Conservation (phyloP, 129 eudicot species). For the Escallonia rubra region DNA sequence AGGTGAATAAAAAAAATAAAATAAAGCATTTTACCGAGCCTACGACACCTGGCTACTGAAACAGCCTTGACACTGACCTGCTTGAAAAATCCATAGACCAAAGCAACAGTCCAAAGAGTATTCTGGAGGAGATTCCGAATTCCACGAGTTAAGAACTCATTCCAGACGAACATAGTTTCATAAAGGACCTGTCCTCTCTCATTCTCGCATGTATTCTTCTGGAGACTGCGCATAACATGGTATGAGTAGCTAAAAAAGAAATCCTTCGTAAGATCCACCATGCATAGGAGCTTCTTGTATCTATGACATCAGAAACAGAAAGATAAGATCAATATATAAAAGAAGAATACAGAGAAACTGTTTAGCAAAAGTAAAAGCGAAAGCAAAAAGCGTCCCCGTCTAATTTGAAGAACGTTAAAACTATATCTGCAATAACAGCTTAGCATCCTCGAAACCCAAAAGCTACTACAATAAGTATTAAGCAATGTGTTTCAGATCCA, state of each 20-base stretch:
- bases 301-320: slow-evolving; percentile 28
- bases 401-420: background rate
- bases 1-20: background rate
- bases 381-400: background rate
- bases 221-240: slow-evolving; percentile 68
- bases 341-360: no score
- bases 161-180: slow-evolving; percentile 82
- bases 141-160: slow-evolving; percentile 72
- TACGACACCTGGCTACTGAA: background rate
- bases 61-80: slow-evolving; percentile 39
- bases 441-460: background rate
- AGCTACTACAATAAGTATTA: no score
- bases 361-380: no score
- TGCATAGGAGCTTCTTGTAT: slow-evolving; percentile 72
- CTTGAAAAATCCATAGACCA: slow-evolving; percentile 83
- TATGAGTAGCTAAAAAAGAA: slow-evolving; percentile 86
- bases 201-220: slow-evolving; percentile 46
- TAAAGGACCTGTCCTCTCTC: slow-evolving; percentile 43
- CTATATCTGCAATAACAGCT: background rate
- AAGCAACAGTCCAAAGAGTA: slow-evolving; percentile 82
- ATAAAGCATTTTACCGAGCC: background rate
- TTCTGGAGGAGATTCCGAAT: slow-evolving; percentile 55
- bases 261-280: slow-evolving; percentile 82
- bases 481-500: no score
- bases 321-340: slow-evolving; percentile 1